Percentiles rank a stretch among this genome's conserved stretches.
These are phyloP conservation scores for Fagus crenata DNA, from an alignment of 306 rosid genomes.

Conservation along the genomic window DNA sequence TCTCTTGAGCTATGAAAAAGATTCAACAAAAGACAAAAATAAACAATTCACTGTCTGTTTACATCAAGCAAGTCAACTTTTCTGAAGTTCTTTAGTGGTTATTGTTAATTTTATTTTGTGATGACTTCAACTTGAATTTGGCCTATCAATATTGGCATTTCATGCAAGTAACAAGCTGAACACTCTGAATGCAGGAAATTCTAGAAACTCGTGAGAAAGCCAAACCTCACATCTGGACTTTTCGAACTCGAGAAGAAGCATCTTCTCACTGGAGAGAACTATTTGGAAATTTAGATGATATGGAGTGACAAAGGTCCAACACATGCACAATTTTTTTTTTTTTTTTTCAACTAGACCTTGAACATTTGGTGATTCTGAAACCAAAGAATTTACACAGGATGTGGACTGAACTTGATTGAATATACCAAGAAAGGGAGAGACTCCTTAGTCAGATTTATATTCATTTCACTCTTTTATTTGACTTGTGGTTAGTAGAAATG, in stretches of 20 bases:
- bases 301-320: slow-evolving; percentile 29
- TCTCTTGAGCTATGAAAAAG: neutral
- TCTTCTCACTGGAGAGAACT: slow-evolving; percentile 52
- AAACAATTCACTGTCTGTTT: neutral
- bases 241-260: slow-evolving; percentile 74
- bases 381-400: neutral
- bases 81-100: slow-evolving; percentile 10
- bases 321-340: neutral
- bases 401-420: neutral
- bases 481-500: neutral
- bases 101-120: neutral
- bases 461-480: neutral
- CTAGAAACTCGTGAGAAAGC: slow-evolving; percentile 63
- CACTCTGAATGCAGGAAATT: slow-evolving; percentile 62
- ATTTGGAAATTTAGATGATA: slow-evolving; percentile 64
- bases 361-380: neutral
- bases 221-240: slow-evolving; percentile 70
- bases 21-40: neutral
- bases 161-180: slow-evolving; percentile 17
- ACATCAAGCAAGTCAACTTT: slow-evolving; percentile 2
- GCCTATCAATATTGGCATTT: slow-evolving; percentile 1
- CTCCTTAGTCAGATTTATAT: no score
- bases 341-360: neutral
- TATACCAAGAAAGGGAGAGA: no score
- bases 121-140: neutral